These are phyloP conservation scores for Fusarium aywerte DNA, from an alignment of 2,329 filamentous ascomycete genomes.

Conservation along the genomic window DNA sequence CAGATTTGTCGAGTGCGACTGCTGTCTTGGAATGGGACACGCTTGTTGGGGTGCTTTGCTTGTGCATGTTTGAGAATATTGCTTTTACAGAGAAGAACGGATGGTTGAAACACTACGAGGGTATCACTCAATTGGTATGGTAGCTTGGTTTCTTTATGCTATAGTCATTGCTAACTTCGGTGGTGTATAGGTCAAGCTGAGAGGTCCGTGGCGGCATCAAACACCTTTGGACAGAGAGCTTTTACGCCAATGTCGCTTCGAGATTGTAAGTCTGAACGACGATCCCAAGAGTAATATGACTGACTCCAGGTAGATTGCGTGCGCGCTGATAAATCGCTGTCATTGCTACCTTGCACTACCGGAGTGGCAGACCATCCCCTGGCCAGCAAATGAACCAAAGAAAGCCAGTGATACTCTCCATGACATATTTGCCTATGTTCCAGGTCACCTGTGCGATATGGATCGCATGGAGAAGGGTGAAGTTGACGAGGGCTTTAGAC, in stretches of 20 bases:
- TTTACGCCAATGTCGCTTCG: conserved; percentile 17
- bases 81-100: conserved; percentile 20
- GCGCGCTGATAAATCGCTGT: conserved; percentile 1
- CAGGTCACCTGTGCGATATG: conserved; percentile 9
- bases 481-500: background rate
- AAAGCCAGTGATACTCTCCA: conserved; percentile 14
- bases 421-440: conserved; percentile 16
- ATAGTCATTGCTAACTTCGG: background rate
- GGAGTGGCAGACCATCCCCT: conserved; percentile 6
- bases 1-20: background rate
- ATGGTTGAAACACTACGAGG: conserved; percentile 20
- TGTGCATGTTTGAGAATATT: conserved; percentile 21
- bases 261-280: background rate
- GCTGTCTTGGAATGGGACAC: conserved; percentile 15
- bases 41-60: conserved; percentile 19
- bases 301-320: conserved; percentile 3
- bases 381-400: background rate
- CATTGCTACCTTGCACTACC: conserved; percentile 12
- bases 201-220: conserved; percentile 13
- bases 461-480: background rate
- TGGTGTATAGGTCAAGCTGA: background rate
- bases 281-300: accelerated
- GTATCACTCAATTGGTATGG: conserved; percentile 8
- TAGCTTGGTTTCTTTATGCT: accelerated
- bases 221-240: conserved; percentile 10